Evolutionary conservation across 2,329 filamentous ascomycete species (phyloP).

Genomic region (Botryotinia convoluta): DNA sequence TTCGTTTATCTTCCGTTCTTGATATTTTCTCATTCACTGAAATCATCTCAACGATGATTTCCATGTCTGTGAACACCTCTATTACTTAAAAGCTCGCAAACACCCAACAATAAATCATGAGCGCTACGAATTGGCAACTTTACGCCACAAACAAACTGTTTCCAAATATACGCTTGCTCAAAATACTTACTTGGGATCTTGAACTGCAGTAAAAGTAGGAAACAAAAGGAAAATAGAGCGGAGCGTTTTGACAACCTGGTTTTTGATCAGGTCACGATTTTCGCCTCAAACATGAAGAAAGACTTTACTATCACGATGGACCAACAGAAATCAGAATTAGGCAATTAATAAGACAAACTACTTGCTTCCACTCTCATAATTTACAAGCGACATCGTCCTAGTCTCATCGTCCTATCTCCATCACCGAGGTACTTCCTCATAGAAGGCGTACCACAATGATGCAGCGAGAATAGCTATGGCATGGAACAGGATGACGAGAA

Average conservation of each 20-base stretch:
- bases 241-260: neutral
- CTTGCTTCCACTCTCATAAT: neutral
- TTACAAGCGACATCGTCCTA: neutral
- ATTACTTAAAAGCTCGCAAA: neutral
- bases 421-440: neutral
- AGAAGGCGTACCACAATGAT: neutral
- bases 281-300: neutral
- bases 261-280: neutral
- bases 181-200: neutral
- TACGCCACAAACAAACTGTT: neutral
- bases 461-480: neutral
- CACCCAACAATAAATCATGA: neutral
- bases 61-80: neutral
- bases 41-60: neutral
- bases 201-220: neutral
- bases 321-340: neutral
- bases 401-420: neutral
- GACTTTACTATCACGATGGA: neutral
- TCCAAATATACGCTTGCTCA: neutral
- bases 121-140: neutral
- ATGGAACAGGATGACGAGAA: neutral
- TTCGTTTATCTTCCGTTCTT: neutral
- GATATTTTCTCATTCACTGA: neutral
- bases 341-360: neutral
- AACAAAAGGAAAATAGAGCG: neutral